Percentiles rank a stretch among this genome's conserved stretches.
These are phyloP conservation scores for Cercis canadensis DNA, from an alignment of 306 rosid genomes.

Conservation along the genomic window DNA sequence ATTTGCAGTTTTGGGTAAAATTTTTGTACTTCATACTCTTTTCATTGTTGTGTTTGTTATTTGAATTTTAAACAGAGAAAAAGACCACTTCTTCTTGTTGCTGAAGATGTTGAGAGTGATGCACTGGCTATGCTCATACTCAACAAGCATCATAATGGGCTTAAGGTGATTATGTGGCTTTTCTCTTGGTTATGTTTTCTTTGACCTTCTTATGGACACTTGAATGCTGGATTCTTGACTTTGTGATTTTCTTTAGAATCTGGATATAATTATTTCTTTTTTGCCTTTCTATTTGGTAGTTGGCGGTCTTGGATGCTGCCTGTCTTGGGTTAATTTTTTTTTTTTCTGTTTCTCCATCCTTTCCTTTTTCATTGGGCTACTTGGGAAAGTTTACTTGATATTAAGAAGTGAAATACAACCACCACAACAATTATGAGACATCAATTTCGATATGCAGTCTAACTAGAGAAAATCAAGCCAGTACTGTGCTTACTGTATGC, in stretches of 20 bases:
- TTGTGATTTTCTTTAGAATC: no score
- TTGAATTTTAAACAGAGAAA: conserved; percentile 57
- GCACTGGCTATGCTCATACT: conserved; percentile 91
- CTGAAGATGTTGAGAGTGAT: conserved; percentile 95
- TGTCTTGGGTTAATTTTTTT: background rate
- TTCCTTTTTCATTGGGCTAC: conserved; percentile 18
- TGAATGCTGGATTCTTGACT: background rate
- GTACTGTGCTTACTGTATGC: background rate
- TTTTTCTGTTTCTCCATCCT: background rate
- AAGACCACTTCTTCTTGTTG: conserved; percentile 88
- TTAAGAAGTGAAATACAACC: background rate
- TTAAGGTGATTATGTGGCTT: conserved; percentile 65
- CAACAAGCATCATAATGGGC: conserved; percentile 91
- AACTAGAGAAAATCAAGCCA: background rate
- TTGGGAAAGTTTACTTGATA: background rate
- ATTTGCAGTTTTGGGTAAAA: conserved; percentile 28
- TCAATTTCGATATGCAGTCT: background rate
- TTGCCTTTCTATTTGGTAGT: background rate
- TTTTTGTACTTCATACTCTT: background rate
- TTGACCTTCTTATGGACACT: background rate
- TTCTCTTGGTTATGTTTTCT: background rate
- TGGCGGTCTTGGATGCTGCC: conserved; percentile 19
- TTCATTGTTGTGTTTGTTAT: conserved; percentile 37
- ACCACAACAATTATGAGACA: conserved; percentile 6
- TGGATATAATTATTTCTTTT: no score